Conservation (phyloP, 164 flowering plant genomes). For the Platanus orientalis region DNA sequence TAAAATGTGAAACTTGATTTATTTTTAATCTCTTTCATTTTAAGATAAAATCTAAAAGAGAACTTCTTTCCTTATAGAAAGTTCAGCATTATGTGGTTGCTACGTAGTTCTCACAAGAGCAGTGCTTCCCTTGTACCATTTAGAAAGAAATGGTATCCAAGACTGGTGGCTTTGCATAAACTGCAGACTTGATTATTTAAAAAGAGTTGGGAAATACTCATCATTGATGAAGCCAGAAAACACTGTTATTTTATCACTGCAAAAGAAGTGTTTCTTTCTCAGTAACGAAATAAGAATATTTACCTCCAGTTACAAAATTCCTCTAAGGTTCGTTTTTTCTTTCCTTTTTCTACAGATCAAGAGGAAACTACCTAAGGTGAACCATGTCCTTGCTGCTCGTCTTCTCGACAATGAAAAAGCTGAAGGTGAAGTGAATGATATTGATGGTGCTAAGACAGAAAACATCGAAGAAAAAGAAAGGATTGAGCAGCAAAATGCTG, state of each 20-base stretch:
- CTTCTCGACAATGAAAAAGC: constrained; percentile 63
- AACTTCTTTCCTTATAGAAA: no score
- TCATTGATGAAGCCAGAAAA: not conserved
- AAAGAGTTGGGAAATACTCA: not conserved
- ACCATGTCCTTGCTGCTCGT: constrained; percentile 50
- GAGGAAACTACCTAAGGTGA: constrained; percentile 81
- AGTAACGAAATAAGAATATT: no score
- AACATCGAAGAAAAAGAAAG: constrained; percentile 75
- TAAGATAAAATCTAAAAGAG: no score
- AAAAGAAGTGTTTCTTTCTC: not conserved
- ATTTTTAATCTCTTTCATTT: no score
- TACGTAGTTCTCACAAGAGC: no score
- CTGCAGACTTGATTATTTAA: not conserved
- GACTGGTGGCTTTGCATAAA: no score
- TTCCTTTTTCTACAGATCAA: constrained; percentile 46
- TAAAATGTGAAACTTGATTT: no score
- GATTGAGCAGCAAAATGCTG: constrained; percentile 48
- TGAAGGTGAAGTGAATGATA: constrained; percentile 41
- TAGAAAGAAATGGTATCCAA: no score
- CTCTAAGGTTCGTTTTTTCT: not conserved
- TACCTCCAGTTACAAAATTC: no score
- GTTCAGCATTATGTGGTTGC: no score
- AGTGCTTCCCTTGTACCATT: no score
- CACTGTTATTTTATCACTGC: not conserved
- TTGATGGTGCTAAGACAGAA: constrained; percentile 36